Percentiles rank a stretch among this genome's conserved stretches.
Evolutionary conservation across 129 eudicot species (phyloP).

Genomic region (Mikania micrantha): DNA sequence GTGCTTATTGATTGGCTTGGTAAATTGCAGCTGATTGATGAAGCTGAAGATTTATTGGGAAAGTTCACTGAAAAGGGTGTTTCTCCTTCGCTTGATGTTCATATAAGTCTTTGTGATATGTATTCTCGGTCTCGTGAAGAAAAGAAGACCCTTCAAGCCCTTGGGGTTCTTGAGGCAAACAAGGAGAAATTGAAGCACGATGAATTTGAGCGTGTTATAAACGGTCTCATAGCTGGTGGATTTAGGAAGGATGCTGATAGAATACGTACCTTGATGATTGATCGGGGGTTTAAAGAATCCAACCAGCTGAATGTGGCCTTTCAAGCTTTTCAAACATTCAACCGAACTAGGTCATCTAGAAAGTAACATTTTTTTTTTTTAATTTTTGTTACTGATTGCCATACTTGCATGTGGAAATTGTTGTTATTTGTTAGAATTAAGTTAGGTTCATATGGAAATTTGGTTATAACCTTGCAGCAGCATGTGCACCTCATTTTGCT

Average conservation of each 20-base stretch:
- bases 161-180: conserved; percentile 66
- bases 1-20: conserved; percentile 79
- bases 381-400: not conserved
- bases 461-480: conserved; percentile 5
- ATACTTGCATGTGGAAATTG: not conserved
- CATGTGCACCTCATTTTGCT: conserved; percentile 5
- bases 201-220: conserved; percentile 60
- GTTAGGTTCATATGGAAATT: not conserved
- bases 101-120: conserved; percentile 81
- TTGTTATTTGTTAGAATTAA: conserved; percentile 7
- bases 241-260: conserved; percentile 55
- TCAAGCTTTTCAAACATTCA: conserved; percentile 24
- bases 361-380: not conserved
- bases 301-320: conserved; percentile 12
- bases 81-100: conserved; percentile 60
- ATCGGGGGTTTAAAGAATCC: conserved; percentile 40
- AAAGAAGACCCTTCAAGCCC: conserved; percentile 74
- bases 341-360: conserved; percentile 10
- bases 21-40: conserved; percentile 68
- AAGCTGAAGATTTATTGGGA: conserved; percentile 62
- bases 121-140: conserved; percentile 48
- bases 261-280: conserved; percentile 43
- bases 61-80: conserved; percentile 56
- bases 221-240: conserved; percentile 44
- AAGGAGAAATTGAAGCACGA: conserved; percentile 39